Evolutionary conservation across 768 basidiomycete species (phyloP).

Genomic region (Leccinum pellstonianum): DNA sequence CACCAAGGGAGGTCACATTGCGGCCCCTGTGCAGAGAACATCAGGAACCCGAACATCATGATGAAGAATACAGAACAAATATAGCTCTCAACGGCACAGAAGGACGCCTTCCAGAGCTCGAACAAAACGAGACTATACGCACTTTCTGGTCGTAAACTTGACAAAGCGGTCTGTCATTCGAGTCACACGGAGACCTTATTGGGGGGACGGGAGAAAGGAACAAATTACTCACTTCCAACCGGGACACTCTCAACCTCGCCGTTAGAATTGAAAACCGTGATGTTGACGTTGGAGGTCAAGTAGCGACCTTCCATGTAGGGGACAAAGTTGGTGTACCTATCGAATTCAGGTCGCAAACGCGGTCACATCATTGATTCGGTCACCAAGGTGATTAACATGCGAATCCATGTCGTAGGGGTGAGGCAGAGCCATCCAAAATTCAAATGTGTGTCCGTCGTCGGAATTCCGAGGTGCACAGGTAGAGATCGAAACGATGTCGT

Average conservation of each 20-base stretch:
- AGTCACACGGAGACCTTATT: constrained; percentile 35
- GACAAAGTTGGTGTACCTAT: constrained; percentile 63
- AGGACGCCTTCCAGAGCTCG: too few species aligned
- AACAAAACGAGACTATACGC: constrained; percentile 18
- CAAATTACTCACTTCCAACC: constrained; percentile 39
- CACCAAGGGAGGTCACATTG: constrained; percentile 70
- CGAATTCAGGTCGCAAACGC: neutral
- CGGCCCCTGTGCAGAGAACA: constrained; percentile 46
- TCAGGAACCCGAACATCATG: neutral
- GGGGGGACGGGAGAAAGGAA: constrained; percentile 6
- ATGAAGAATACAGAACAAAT: neutral
- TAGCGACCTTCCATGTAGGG: constrained; percentile 69
- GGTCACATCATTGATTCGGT: neutral
- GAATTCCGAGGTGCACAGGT: neutral
- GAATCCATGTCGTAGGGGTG: neutral
- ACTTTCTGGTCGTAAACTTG: constrained; percentile 78
- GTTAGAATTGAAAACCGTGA: constrained; percentile 38
- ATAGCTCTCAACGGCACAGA: neutral
- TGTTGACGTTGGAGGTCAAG: constrained; percentile 83
- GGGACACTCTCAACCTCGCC: constrained; percentile 40
- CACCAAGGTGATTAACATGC: neutral
- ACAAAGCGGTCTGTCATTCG: constrained; percentile 48
- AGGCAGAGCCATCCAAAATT: neutral
- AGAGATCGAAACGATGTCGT: neutral
- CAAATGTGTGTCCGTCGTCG: neutral